A percentile compares a stretch with the other conserved stretches of the same genome.
phyloP scores from a whole-genome alignment of 2,329 filamentous ascomycete species.

The Amylocarpus encephaloides region DNA sequence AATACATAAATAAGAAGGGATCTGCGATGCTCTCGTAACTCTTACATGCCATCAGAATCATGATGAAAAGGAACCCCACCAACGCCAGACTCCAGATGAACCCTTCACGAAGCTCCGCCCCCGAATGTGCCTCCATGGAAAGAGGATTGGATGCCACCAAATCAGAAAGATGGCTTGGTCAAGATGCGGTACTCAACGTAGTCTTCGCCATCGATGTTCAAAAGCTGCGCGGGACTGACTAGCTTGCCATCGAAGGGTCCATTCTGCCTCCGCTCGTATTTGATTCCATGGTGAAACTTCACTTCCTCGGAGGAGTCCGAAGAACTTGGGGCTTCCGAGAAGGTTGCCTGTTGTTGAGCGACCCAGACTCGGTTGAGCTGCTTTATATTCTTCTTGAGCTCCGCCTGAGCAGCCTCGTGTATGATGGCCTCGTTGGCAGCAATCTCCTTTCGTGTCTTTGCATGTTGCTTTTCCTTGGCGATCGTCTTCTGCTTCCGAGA shows the following conservation, averaged over 20 bases:
- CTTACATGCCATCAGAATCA: no score
- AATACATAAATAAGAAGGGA: no score
- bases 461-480: constrained; percentile 21
- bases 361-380: constrained; percentile 29
- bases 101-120: not conserved
- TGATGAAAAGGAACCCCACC: not conserved
- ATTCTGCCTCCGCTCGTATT: constrained; percentile 55
- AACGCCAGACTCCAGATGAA: not conserved
- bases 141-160: not conserved
- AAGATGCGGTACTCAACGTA: constrained; percentile 62
- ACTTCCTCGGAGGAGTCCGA: constrained; percentile 41
- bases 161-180: constrained; percentile 50
- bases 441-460: constrained; percentile 27
- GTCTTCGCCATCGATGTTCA: constrained; percentile 60
- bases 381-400: constrained; percentile 29
- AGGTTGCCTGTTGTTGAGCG: constrained; percentile 23
- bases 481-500: constrained; percentile 23
- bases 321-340: constrained; percentile 6
- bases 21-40: no score
- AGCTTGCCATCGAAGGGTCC: constrained; percentile 58
- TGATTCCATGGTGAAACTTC: constrained; percentile 53
- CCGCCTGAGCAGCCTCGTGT: constrained; percentile 21
- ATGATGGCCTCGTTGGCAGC: constrained; percentile 23
- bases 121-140: no score
- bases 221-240: constrained; percentile 54